phyloP scores from a whole-genome alignment of 768 basidiomycete species.

The Auricularia heimuer region DNA sequence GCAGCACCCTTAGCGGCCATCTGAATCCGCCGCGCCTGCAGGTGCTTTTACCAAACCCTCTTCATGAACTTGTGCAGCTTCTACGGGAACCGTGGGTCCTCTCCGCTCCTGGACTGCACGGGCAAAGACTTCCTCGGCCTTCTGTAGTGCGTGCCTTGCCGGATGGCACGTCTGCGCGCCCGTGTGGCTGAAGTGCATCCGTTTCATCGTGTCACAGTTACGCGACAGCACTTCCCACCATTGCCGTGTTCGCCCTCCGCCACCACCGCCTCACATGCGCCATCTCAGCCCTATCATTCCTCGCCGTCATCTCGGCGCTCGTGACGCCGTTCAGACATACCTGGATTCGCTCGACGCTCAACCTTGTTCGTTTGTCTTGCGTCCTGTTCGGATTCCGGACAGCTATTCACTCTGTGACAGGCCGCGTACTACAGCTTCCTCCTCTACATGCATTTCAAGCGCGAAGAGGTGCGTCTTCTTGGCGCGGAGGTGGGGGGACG shows the following conservation, averaged over 20 bases:
- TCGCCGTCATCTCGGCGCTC: neutral
- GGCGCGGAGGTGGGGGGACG: neutral
- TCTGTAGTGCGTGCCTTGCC: constrained; percentile 13
- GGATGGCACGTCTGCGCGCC: neutral
- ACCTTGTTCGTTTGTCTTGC: neutral
- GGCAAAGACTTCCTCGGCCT: constrained; percentile 22
- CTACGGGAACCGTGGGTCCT: constrained; percentile 5
- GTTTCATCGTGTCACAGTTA: constrained; percentile 8
- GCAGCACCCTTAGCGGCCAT: neutral
- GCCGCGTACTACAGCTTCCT: constrained; percentile 73
- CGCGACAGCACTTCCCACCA: constrained; percentile 21
- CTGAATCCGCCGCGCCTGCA: neutral
- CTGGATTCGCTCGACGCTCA: neutral
- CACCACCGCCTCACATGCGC: constrained; percentile 20
- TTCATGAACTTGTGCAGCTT: constrained; percentile 17
- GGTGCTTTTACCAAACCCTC: neutral
- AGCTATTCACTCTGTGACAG: constrained; percentile 22
- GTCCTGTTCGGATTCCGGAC: neutral
- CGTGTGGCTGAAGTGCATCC: neutral
- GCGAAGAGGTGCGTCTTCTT: constrained; percentile 41
- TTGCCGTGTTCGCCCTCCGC: constrained; percentile 26
- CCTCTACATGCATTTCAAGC: constrained; percentile 63
- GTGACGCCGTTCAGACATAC: neutral
- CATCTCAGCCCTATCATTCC: constrained; percentile 14
- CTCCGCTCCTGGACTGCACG: constrained; percentile 15